A percentile compares a stretch with the other conserved stretches of the same genome.
Evolutionary conservation across 148 eudicot genomes (phyloP).

Genomic region (Diospyros lotus): DNA sequence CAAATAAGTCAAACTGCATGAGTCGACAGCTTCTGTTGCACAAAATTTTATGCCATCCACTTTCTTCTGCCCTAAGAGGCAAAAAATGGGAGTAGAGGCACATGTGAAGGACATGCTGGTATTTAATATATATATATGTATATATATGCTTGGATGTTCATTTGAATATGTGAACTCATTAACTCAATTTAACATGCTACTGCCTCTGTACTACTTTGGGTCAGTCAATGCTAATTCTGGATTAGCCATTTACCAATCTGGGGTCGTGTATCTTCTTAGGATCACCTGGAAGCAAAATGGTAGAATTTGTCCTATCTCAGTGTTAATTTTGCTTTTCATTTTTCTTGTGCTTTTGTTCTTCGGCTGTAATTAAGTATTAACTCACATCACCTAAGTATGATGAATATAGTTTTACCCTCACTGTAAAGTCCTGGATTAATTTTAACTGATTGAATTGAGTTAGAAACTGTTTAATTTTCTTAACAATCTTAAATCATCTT

Average conservation of each 20-base stretch:
- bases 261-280: background rate
- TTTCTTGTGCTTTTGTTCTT: background rate
- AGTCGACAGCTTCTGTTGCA: background rate
- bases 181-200: background rate
- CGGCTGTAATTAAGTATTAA: background rate
- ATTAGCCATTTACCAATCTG: background rate
- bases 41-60: background rate
- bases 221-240: background rate
- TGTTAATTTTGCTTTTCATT: background rate
- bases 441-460: background rate
- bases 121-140: too few species aligned
- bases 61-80: background rate
- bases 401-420: background rate
- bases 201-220: background rate
- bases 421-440: too few species aligned
- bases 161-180: background rate
- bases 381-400: background rate
- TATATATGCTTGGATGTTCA: too few species aligned
- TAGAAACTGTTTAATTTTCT: conserved; percentile 22
- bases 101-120: too few species aligned
- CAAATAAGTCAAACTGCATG: conserved; percentile 26
- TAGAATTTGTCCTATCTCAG: background rate
- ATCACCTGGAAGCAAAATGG: background rate
- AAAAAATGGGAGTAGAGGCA: background rate
- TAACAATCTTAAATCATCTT: conserved; percentile 63